These are phyloP conservation scores for Tulasnella sp. DNA, from an alignment of 768 basidiomycete genomes.

Conservation along the genomic window DNA sequence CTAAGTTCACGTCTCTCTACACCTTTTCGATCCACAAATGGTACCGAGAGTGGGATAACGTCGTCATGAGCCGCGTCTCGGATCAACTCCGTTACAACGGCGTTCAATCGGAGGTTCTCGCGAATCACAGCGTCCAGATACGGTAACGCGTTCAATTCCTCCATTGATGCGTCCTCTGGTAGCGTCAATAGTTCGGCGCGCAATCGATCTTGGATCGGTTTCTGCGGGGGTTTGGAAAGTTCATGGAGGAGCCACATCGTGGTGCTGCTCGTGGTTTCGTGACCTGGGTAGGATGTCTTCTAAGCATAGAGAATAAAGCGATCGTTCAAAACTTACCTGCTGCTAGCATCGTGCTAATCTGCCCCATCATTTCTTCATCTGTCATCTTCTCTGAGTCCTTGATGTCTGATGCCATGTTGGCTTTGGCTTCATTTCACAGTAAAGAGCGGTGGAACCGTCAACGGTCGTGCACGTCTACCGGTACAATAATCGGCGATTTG, in stretches of 20 bases:
- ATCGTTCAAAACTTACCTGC: conserved; percentile 31
- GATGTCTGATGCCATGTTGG: conserved; percentile 54
- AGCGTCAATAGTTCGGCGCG: conserved; percentile 29
- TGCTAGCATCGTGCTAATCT: conserved; percentile 50
- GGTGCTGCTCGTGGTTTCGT: conserved; percentile 4
- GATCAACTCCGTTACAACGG: conserved; percentile 38
- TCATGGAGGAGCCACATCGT: conserved; percentile 7
- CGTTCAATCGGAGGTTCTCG: conserved; percentile 47
- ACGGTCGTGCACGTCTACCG: too few species aligned
- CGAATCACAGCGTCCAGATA: conserved; percentile 35
- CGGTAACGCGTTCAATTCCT: conserved; percentile 24
- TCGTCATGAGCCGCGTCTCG: conserved; percentile 44
- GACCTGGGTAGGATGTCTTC: conserved; percentile 40
- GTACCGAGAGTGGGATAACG: conserved; percentile 39
- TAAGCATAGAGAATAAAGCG: conserved; percentile 29
- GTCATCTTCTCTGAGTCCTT: conserved; percentile 44
- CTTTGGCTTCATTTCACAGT: conserved; percentile 30
- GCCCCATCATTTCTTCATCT: conserved; percentile 51
- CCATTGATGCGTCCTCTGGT: conserved; percentile 15
- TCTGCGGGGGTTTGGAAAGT: conserved; percentile 32
- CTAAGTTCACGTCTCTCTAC: conserved; percentile 31
- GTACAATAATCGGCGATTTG: too few species aligned
- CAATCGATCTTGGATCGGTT: conserved; percentile 46
- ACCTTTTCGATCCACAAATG: conserved; percentile 38
- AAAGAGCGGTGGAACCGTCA: conserved; percentile 39